These are phyloP conservation scores for Arabidopsis suecica DNA, from an alignment of 345 rosid genomes.

Conservation along the genomic window DNA sequence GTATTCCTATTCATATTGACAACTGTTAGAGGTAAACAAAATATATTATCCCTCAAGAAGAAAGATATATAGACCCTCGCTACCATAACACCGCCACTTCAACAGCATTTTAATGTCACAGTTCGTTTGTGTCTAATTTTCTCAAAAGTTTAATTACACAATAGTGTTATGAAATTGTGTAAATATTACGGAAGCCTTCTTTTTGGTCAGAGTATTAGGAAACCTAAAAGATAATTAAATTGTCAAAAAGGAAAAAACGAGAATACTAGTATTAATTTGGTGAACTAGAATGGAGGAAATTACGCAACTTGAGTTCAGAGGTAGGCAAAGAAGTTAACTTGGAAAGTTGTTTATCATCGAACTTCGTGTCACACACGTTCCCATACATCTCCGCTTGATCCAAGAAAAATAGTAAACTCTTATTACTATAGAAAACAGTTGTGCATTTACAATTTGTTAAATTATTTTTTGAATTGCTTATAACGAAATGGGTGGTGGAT, in stretches of 20 bases:
- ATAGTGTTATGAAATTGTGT: background rate
- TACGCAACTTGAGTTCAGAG: constrained; percentile 23
- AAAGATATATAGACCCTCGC: too few species aligned
- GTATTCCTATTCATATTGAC: background rate
- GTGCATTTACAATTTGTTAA: background rate
- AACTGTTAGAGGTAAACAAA: background rate
- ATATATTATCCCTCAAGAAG: too few species aligned
- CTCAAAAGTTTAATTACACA: background rate
- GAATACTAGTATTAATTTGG: background rate
- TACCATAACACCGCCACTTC: too few species aligned
- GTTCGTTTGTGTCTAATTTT: background rate
- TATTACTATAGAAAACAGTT: background rate
- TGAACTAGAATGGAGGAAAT: background rate
- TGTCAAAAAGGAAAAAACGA: background rate
- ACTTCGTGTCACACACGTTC: constrained; percentile 40
- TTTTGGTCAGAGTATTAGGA: background rate
- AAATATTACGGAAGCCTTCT: background rate
- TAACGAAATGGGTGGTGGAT: background rate
- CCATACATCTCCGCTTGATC: constrained; percentile 38
- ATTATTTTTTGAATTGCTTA: background rate
- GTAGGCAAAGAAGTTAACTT: constrained; percentile 32
- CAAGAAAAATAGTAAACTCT: constrained; percentile 35
- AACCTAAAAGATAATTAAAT: background rate
- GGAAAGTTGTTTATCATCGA: constrained; percentile 33
- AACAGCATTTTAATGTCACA: background rate